Evolutionary conservation across 768 basidiomycete genomes (phyloP).

Genomic region (Rhodocollybia butyracea): DNA sequence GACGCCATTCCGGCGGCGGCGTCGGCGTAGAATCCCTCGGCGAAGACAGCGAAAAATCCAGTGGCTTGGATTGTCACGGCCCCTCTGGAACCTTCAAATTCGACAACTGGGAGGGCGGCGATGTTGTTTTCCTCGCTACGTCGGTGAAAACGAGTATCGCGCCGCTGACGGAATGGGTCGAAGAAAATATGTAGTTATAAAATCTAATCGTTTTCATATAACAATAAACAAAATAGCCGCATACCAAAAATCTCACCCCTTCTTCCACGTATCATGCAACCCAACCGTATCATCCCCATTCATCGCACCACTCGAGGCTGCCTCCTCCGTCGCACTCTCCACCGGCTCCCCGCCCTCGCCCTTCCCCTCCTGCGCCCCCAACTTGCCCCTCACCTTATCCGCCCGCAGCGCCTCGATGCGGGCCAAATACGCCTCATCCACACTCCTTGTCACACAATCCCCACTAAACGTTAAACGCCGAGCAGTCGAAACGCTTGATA

Average conservation of each 20-base stretch:
- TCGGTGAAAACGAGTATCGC: slow-evolving; percentile 33
- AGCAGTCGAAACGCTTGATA: slow-evolving; percentile 87
- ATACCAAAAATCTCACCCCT: too few species aligned
- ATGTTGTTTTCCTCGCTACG: slow-evolving; percentile 64
- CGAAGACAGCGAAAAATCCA: slow-evolving; percentile 46
- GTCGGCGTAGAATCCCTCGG: slow-evolving; percentile 75
- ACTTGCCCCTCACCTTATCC: slow-evolving; percentile 73
- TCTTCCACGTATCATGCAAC: slow-evolving; percentile 69
- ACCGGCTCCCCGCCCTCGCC: slow-evolving; percentile 24
- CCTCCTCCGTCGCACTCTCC: slow-evolving; percentile 16
- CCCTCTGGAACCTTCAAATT: slow-evolving; percentile 62
- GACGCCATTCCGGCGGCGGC: slow-evolving; percentile 63
- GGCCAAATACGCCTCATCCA: slow-evolving; percentile 78
- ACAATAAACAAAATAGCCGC: too few species aligned
- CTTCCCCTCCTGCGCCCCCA: slow-evolving; percentile 33
- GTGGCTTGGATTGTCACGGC: slow-evolving; percentile 69
- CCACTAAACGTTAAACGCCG: slow-evolving; percentile 98
- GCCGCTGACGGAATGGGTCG: slow-evolving; percentile 47
- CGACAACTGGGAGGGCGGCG: slow-evolving; percentile 81
- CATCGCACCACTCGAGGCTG: slow-evolving; percentile 41
- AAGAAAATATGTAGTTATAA: slow-evolving; percentile 31
- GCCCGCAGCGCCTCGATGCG: slow-evolving; percentile 74
- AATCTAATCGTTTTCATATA: too few species aligned
- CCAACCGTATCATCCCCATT: slow-evolving; percentile 80
- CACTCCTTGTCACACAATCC: slow-evolving; percentile 94